Evolutionary conservation across 352 stramenopile species (phyloP).

Genomic region (Pythium dissimile): DNA sequence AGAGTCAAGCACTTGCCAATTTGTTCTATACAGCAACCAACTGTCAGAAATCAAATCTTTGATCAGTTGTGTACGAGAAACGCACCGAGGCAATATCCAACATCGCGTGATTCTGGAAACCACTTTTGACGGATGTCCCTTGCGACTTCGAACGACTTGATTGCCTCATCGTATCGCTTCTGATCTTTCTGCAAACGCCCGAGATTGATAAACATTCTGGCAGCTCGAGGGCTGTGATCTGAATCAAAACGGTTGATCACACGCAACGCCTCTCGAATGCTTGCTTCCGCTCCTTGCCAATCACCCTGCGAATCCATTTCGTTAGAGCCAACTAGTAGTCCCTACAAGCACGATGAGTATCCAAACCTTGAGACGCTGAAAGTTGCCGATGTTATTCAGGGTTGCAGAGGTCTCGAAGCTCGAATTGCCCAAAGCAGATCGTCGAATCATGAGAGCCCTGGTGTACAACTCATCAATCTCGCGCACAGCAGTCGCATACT

Average conservation of each 20-base stretch:
- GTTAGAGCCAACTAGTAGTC: too few species aligned
- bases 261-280: slow-evolving; percentile 73
- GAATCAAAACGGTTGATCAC: slow-evolving; percentile 76
- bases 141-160: slow-evolving; percentile 50
- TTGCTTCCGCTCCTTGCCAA: slow-evolving; percentile 52
- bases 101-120: slow-evolving; percentile 66
- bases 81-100: slow-evolving; percentile 66
- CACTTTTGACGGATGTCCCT: slow-evolving; percentile 66
- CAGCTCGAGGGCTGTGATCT: slow-evolving; percentile 59
- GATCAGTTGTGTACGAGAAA: background rate
- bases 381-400: slow-evolving; percentile 79
- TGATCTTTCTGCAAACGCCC: slow-evolving; percentile 61
- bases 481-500: slow-evolving; percentile 14
- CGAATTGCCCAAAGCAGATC: slow-evolving; percentile 58
- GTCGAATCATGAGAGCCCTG: slow-evolving; percentile 55
- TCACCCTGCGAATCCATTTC: slow-evolving; percentile 57
- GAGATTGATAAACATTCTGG: slow-evolving; percentile 69
- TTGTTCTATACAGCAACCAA: slow-evolving; percentile 52
- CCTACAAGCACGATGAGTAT: background rate
- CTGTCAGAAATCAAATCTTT: too few species aligned
- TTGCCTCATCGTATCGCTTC: slow-evolving; percentile 61
- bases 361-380: slow-evolving; percentile 64
- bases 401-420: slow-evolving; percentile 76
- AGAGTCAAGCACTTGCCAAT: slow-evolving; percentile 66
- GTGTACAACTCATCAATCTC: slow-evolving; percentile 63